Conservation (phyloP, 257 asterid genomes). For the Forsythia suspensa region DNA sequence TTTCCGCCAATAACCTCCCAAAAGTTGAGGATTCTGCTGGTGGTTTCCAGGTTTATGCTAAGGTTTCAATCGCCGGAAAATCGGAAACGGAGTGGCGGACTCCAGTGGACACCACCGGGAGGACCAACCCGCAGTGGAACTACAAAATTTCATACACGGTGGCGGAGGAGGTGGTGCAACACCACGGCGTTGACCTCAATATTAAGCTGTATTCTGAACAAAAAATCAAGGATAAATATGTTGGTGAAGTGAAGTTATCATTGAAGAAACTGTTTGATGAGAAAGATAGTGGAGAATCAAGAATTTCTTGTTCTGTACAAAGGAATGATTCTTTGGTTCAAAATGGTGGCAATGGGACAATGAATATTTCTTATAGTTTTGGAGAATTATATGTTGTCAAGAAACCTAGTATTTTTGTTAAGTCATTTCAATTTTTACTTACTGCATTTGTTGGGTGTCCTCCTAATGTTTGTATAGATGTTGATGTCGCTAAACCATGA, state of each 20-base stretch:
- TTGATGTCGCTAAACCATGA: neutral
- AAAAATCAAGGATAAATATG: neutral
- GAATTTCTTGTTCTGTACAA: neutral
- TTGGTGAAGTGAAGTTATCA: conserved; percentile 13
- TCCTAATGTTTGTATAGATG: neutral
- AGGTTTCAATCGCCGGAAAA: neutral
- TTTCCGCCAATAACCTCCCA: neutral
- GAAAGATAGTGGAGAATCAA: neutral
- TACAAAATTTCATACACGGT: neutral
- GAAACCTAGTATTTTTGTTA: neutral
- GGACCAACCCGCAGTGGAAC: conserved; percentile 11
- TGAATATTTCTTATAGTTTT: neutral
- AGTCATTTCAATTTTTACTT: neutral
- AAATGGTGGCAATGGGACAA: neutral
- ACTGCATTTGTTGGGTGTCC: neutral
- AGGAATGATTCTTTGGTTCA: neutral
- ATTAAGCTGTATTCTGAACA: neutral
- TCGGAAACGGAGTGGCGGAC: neutral
- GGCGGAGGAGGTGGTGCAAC: neutral
- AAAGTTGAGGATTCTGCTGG: neutral
- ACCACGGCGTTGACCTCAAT: neutral
- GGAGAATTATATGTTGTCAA: neutral
- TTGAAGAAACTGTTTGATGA: conserved; percentile 14
- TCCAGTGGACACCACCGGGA: neutral
- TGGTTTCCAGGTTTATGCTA: neutral